Percentiles rank a stretch among this genome's conserved stretches.
These are phyloP conservation scores for Epicoccum nigrum DNA, from an alignment of 2,329 filamentous ascomycete species.

Conservation along the genomic window DNA sequence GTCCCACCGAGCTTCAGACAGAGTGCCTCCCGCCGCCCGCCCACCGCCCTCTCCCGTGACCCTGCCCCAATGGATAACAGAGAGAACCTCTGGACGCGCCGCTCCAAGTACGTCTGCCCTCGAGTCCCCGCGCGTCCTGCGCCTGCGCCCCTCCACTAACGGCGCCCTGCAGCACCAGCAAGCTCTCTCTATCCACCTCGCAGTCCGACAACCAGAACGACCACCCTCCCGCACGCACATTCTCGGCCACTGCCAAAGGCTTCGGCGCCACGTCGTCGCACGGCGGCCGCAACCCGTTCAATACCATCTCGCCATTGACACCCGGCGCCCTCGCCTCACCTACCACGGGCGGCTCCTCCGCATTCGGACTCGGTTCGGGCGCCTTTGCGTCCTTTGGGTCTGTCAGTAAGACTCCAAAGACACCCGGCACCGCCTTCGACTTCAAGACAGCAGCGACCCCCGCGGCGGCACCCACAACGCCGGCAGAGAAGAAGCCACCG, in stretches of 20 bases:
- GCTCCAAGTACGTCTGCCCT: conserved; percentile 71
- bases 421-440: conserved; percentile 80
- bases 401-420: conserved; percentile 84
- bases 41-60: conserved; percentile 14
- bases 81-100: conserved; percentile 73
- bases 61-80: conserved; percentile 49
- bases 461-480: conserved; percentile 58
- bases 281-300: conserved; percentile 79
- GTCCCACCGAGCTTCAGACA: conserved; percentile 41
- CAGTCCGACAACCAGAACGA: conserved; percentile 59
- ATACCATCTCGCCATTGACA: conserved; percentile 72
- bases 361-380: conserved; percentile 91
- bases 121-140: conserved; percentile 25
- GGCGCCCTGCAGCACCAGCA: conserved; percentile 69
- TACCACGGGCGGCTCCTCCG: conserved; percentile 77
- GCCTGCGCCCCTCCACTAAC: conserved; percentile 33
- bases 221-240: conserved; percentile 66
- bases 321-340: conserved; percentile 72
- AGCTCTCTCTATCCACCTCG: conserved; percentile 85
- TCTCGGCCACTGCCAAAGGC: conserved; percentile 72
- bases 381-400: conserved; percentile 94
- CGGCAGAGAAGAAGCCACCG: conserved; percentile 64
- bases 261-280: conserved; percentile 77
- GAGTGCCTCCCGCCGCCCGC: conserved; percentile 16
- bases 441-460: conserved; percentile 64